Conservation (phyloP, 495 filamentous ascomycete species). For the Thozetella sp. region DNA sequence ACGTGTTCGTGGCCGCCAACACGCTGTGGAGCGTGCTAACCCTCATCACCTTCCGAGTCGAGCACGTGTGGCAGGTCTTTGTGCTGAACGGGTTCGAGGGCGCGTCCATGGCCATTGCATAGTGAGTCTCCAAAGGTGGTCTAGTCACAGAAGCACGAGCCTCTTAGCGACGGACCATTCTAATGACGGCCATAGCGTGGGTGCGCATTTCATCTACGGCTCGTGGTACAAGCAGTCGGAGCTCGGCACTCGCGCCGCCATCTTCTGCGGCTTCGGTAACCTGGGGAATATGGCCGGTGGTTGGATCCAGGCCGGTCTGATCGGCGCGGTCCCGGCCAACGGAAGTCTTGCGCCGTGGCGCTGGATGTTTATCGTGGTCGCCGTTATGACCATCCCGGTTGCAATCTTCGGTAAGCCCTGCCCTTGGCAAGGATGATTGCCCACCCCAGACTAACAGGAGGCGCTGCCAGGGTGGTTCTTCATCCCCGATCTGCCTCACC, state of each 20-base stretch:
- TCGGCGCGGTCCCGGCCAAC: slow-evolving; percentile 38
- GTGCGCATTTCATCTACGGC: slow-evolving; percentile 62
- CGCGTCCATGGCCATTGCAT: not conserved
- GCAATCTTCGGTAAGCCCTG: not conserved
- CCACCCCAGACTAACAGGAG: not conserved
- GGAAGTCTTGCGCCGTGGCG: slow-evolving; percentile 40
- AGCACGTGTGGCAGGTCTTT: slow-evolving; percentile 1
- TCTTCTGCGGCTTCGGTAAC: slow-evolving; percentile 44
- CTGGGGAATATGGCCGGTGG: slow-evolving; percentile 38
- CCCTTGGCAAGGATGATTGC: not conserved
- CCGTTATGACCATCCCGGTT: not conserved
- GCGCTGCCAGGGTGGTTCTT: not conserved
- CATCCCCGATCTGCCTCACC: slow-evolving; percentile 2
- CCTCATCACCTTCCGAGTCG: slow-evolving; percentile 1
- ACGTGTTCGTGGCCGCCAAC: not conserved
- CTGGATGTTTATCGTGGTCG: slow-evolving; percentile 59
- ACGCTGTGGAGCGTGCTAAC: not conserved
- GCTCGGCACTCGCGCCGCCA: slow-evolving; percentile 55
- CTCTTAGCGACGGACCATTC: not conserved
- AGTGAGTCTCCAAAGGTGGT: too few relatives aligned
- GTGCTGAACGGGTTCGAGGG: not conserved
- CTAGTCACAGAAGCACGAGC: too few relatives aligned
- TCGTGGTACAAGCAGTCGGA: slow-evolving; percentile 63
- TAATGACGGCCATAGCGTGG: slow-evolving; percentile 25
- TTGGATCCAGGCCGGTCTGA: slow-evolving; percentile 60